These are phyloP conservation scores for Berkeleyomyces rouxiae DNA, from an alignment of 2,329 filamentous ascomycete genomes.

Conservation along the genomic window DNA sequence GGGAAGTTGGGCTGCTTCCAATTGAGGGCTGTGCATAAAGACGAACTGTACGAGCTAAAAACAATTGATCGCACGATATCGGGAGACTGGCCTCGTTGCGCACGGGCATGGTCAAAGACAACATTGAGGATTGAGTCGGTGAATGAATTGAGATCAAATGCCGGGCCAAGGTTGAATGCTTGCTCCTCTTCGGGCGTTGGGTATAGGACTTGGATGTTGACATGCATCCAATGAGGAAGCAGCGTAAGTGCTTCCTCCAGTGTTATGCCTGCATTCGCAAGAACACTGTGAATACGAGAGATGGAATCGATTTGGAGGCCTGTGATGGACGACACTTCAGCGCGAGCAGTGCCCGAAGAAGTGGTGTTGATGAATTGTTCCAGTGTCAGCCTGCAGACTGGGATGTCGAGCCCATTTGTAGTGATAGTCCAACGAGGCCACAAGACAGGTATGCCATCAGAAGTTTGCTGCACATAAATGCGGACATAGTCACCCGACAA, in stretches of 20 bases:
- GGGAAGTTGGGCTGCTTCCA: constrained; percentile 99
- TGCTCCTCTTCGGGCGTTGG: constrained; percentile 61
- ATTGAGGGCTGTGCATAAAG: constrained; percentile 83
- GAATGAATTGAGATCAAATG: constrained; percentile 69
- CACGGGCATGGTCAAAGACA: constrained; percentile 81
- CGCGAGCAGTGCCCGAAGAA: constrained; percentile 25
- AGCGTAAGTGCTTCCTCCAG: constrained; percentile 59
- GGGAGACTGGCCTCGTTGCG: constrained; percentile 44
- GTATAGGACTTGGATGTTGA: constrained; percentile 86
- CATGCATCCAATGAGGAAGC: constrained; percentile 63
- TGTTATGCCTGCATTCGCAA: constrained; percentile 63
- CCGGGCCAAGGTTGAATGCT: constrained; percentile 50
- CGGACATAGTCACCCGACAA: constrained; percentile 89
- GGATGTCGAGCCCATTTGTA: constrained; percentile 62
- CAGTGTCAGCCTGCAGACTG: constrained; percentile 62
- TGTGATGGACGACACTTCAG: constrained; percentile 27
- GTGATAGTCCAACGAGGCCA: constrained; percentile 72
- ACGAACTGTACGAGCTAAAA: constrained; percentile 83
- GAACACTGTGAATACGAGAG: constrained; percentile 50
- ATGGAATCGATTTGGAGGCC: constrained; percentile 36
- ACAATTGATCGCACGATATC: constrained; percentile 72
- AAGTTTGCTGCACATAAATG: constrained; percentile 80
- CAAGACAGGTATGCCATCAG: constrained; percentile 70
- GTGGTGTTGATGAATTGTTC: constrained; percentile 49
- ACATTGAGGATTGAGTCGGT: constrained; percentile 69